phyloP scores from a whole-genome alignment of 352 stramenopile genomes.

The Pythium utonaiense region DNA sequence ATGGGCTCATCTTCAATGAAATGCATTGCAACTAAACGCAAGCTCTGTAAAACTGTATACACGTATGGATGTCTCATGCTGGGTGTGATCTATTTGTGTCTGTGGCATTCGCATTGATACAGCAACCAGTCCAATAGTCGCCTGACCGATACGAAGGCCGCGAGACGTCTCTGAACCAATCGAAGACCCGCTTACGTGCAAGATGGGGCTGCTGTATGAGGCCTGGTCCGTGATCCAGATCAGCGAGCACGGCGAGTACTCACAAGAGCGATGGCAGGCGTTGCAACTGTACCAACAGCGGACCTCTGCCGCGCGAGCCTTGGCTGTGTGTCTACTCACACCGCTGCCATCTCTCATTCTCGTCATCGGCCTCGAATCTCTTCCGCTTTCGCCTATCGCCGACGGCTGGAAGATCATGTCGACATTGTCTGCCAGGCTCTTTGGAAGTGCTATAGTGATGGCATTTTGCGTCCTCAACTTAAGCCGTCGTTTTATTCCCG shows the following conservation, averaged over 20 bases:
- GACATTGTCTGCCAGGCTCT: neutral
- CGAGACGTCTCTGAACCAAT: too few relatives aligned
- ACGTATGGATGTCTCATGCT: too few relatives aligned
- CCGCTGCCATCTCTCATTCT: neutral
- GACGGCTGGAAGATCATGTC: neutral
- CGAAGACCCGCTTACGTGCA: too few relatives aligned
- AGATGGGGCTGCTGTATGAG: neutral
- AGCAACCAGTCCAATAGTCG: too few relatives aligned
- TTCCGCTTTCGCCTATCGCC: neutral
- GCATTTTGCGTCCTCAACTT: neutral
- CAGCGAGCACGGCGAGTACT: neutral
- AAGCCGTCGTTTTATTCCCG: neutral
- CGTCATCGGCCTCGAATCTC: neutral
- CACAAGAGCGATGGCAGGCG: neutral
- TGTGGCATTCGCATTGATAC: too few relatives aligned
- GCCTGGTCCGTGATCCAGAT: neutral
- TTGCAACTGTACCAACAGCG: neutral
- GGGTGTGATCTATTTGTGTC: too few relatives aligned
- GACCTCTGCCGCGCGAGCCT: neutral
- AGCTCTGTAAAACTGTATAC: too few relatives aligned
- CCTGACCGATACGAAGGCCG: too few relatives aligned
- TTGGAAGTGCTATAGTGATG: slow-evolving; percentile 4
- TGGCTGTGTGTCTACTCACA: neutral
- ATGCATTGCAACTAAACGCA: too few relatives aligned
- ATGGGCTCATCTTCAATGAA: too few relatives aligned